Conservation (phyloP, 192 early-diverging fungal genomes). For the Coemansia sp. region DNA sequence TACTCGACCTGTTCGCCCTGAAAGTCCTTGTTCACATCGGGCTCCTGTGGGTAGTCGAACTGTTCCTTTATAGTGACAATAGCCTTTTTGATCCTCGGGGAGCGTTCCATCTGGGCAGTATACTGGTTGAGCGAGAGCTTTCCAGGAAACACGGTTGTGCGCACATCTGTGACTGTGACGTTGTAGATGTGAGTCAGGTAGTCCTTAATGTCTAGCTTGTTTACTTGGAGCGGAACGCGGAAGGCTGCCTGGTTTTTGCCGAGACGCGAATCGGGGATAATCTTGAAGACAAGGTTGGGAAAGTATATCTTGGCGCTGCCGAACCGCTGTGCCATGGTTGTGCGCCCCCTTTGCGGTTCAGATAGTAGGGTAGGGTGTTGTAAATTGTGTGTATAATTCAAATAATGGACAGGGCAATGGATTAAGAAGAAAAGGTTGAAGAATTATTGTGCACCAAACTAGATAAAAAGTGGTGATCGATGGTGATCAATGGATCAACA, state of each 20-base stretch:
- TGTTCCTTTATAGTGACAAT: constrained; percentile 71
- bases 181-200: constrained; percentile 86
- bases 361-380: too few species aligned
- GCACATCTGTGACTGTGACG: constrained; percentile 79
- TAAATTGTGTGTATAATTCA: neutral
- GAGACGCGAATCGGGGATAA: constrained; percentile 71
- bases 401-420: neutral
- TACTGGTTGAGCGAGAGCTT: constrained; percentile 39
- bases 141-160: constrained; percentile 87
- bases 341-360: too few species aligned
- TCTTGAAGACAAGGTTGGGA: constrained; percentile 82
- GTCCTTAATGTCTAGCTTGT: constrained; percentile 92
- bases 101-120: constrained; percentile 35
- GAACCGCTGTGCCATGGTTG: constrained; percentile 43
- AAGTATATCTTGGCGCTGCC: constrained; percentile 74
- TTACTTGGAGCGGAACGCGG: constrained; percentile 82
- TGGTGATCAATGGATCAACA: too few species aligned
- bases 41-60: constrained; percentile 62
- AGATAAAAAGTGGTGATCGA: too few species aligned
- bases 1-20: constrained; percentile 34
- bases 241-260: constrained; percentile 89
- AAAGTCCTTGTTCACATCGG: constrained; percentile 50
- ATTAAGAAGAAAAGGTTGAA: neutral
- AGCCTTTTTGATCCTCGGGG: constrained; percentile 64
- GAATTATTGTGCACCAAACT: too few species aligned